These are phyloP conservation scores for Phytophthora vignae DNA, from an alignment of 352 stramenopile genomes.

Conservation along the genomic window DNA sequence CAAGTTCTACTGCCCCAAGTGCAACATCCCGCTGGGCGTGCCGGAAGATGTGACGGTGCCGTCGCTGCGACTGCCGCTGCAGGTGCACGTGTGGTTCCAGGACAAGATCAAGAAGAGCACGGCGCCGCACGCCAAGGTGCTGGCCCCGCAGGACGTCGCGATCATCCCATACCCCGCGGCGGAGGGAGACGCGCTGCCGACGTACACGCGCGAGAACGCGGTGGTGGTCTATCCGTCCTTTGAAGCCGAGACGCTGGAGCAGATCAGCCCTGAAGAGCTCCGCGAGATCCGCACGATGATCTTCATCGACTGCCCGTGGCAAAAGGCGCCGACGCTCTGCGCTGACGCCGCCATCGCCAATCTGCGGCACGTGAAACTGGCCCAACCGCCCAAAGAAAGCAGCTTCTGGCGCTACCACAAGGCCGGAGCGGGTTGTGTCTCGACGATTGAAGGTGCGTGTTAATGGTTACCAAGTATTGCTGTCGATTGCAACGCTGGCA, in stretches of 20 bases:
- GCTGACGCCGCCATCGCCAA: constrained; percentile 58
- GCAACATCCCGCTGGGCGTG: constrained; percentile 68
- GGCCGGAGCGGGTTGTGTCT: constrained; percentile 85
- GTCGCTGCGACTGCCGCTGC: constrained; percentile 66
- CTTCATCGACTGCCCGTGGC: constrained; percentile 90
- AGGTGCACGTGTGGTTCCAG: constrained; percentile 88
- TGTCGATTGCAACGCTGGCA: constrained; percentile 1
- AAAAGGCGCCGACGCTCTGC: constrained; percentile 85
- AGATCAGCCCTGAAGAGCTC: constrained; percentile 69
- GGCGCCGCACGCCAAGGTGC: constrained; percentile 83
- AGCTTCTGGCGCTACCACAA: constrained; percentile 92
- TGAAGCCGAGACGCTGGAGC: constrained; percentile 66
- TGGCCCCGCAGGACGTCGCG: constrained; percentile 74
- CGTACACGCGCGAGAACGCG: constrained; percentile 68
- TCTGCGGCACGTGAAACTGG: constrained; percentile 83
- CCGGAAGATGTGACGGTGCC: constrained; percentile 61
- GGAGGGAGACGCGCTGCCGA: constrained; percentile 35
- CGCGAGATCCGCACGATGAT: constrained; percentile 69
- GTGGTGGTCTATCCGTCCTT: constrained; percentile 88
- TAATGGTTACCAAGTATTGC: background rate
- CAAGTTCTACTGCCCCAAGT: constrained; percentile 89
- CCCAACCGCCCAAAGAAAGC: constrained; percentile 76
- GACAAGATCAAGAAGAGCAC: constrained; percentile 92
- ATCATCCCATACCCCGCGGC: constrained; percentile 63
- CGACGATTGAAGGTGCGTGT: constrained; percentile 87